Base-by-base conservation (phyloP, 2,329 filamentous ascomycete genomes). In the Amphichorda felina region DNA sequence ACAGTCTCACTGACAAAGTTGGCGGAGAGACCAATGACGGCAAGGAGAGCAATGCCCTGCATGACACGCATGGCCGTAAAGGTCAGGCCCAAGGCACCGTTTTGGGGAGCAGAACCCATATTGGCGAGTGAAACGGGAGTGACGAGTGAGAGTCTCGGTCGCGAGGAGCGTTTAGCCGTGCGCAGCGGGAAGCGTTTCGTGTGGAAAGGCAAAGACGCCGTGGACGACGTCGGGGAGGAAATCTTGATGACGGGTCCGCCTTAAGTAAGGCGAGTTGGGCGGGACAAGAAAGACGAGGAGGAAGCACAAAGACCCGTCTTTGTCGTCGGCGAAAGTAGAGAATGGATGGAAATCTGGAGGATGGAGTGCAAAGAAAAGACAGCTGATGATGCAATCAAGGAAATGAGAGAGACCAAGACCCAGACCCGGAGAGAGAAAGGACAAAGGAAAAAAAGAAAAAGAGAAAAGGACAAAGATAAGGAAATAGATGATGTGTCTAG, bases 1-100 rank as follows among this genome's bases (percentile, higher is more conserved):
- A 85, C 74, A 53, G 93, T 86, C 46, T 83, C 70, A 17, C 77
- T 69, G 49, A 94, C 79, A 58, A 94, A 93, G 57, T 88, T 86
- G 49, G 81, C 75, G 1, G 77, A 77, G 55, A 94, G 74, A 31
- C 86, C 85, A 44, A 94, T 80, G 45, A 91, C 76, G 39, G 78
- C 66, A 39, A 91, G 66, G 51, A 94, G 79, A 18, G 74, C 75
- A 42, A 82, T 60, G 40, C 75, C 68, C 54, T 93, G 79, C 45
- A 88, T 67, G 39, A 70, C 67, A 33, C 88, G 79, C 45, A 81
- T 72, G 45, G 76, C 64, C 39, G 83, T 76, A 63, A 93, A 94
- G 46, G 81, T 82, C 47, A 80, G 75, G 55, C 82, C 85, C 45
- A 91, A 63, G 54, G 81, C 80, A 48, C 83, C 80, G 10, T 18